Base-by-base conservation (phyloP, 2,329 filamentous ascomycete species). In the Metarhizium anisopliae region DNA sequence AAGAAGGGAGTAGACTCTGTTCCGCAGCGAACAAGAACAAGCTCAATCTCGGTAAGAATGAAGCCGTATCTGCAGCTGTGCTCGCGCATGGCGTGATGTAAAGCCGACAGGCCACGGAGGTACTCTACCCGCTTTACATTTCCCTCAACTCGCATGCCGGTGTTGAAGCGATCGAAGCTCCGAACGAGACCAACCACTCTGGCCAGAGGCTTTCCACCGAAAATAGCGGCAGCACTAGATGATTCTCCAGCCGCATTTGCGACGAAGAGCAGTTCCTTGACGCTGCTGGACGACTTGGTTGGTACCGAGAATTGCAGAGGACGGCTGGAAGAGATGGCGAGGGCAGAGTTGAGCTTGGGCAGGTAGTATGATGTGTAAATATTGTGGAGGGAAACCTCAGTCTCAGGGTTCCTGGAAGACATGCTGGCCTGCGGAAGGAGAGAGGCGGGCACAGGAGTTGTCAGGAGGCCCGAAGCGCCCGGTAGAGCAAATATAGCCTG, bases 1-100 rank as follows among this genome's bases (percentile, higher is more conserved):
- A 96, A 96, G 68, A 90, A 85, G 0, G 92, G 92, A 1, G 84
- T 84, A 45, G 78, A 73, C 65, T 79, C 86, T 62, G 68, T 82
- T 53, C 92, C 91, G 61, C 88, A 89, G 64, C 92, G 89, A 1
- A 96, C 90, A 63, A 94, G 85, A 43, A 96, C 86, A 8, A 96
- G 84, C 74, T 97, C 93, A 64, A 96, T 96, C 73, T 96, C 93
- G 1, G 90, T 96, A 67, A 96, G 84, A 70, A 97, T 93, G 77
- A 96, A 97, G 55, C 93, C 93, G 70, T 96, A 97, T 57, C 93
- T 86, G 68, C 90, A 95, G 62, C 86, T 85, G 73, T 96, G 89
- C 73, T 95, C 90, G 70, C 93, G 90, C 90, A 96, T 96, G 66
- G 86, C 85, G 67, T 89, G 83, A 72, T 97, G 93, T 49, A 96